Evolutionary conservation across 441 rosid species (phyloP), one percentile per base, ranked within the genome.

Genomic region (Biscutella auriculata): DNA sequence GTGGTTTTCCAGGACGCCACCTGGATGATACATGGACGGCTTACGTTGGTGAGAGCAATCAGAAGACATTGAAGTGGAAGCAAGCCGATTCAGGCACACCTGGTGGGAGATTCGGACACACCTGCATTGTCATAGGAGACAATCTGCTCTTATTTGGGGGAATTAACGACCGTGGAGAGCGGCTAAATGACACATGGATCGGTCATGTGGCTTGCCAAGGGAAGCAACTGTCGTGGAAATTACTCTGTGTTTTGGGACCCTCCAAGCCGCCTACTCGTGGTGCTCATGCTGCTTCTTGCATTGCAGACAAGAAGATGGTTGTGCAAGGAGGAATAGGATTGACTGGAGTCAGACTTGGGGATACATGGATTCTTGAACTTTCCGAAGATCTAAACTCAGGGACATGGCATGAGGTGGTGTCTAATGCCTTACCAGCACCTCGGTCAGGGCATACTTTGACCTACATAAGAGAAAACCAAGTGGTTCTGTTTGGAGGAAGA

Each of bases 21-120:
- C 90, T 86, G 30, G 98, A 93, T 54, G 98, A 93, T 47, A 84
- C 98, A 32, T 93, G 97, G 97, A 78, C 79, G 35, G 84, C 95
- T 29, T 77, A 78, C 40, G 62, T 74, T 10, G 87, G 85, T 19
- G 73, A 77, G 53, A 78, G 73, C 35, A 74, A 77, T 19, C 77
- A 25, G 12, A 77, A 71, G 40, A 75, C 33, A 16, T 28, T 77
- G 57, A 71, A 54, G 42, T 93, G 97, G 97, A 81, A 73, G 58
- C 88, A 80, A 78, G 77, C 85, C 4, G 67, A 66, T 35, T 69
- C 85, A 6, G 93, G 94, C 21, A 76, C 76, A 44, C 98, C 93
- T 2, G 83, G 93, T 46, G 97, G 97, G 44, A 78, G 97, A 73
- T 93, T 93, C 23, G 98, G 98, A 39, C 98, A 93, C 51, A 70